These are phyloP conservation scores for Fraxinus excelsior DNA, from an alignment of 257 asterid genomes.

Conservation along the genomic window DNA sequence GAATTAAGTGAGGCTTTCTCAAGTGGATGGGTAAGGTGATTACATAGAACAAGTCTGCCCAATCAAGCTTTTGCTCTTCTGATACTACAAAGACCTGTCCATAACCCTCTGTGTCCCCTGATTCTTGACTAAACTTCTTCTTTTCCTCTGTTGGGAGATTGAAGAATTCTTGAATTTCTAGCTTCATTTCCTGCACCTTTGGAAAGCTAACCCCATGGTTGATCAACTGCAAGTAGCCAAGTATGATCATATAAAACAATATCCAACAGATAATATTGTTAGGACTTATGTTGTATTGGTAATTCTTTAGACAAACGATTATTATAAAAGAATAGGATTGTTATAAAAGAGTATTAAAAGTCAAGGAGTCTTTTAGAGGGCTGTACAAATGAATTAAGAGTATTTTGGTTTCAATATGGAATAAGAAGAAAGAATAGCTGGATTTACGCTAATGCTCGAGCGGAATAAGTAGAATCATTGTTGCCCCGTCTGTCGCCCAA, in stretches of 20 bases:
- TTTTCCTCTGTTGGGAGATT: slow-evolving; percentile 55
- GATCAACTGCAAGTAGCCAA: slow-evolving; percentile 35
- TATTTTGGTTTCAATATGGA: too few species aligned
- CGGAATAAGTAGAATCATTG: too few species aligned
- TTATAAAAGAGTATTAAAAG: too few species aligned
- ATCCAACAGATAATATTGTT: too few species aligned
- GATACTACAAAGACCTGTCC: slow-evolving; percentile 69
- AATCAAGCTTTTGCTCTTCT: slow-evolving; percentile 67
- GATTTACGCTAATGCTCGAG: too few species aligned
- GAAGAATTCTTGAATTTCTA: slow-evolving; percentile 47
- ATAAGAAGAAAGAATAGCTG: too few species aligned
- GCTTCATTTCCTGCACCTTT: slow-evolving; percentile 38
- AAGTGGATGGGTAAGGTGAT: slow-evolving; percentile 37
- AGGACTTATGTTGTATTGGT: too few species aligned
- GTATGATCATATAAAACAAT: not conserved
- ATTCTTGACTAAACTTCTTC: slow-evolving; percentile 35
- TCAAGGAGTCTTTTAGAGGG: too few species aligned
- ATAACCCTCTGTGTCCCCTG: slow-evolving; percentile 46
- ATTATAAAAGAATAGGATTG: too few species aligned
- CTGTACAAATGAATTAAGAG: too few species aligned
- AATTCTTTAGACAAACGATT: too few species aligned
- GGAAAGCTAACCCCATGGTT: slow-evolving; percentile 54
- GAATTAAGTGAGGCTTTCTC: slow-evolving; percentile 52
- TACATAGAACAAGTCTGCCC: slow-evolving; percentile 48
- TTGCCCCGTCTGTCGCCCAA: too few species aligned